Evolutionary conservation across 345 rosid species (phyloP), one percentile per base, ranked within the genome.

Genomic region (Kandelia obovata): DNA sequence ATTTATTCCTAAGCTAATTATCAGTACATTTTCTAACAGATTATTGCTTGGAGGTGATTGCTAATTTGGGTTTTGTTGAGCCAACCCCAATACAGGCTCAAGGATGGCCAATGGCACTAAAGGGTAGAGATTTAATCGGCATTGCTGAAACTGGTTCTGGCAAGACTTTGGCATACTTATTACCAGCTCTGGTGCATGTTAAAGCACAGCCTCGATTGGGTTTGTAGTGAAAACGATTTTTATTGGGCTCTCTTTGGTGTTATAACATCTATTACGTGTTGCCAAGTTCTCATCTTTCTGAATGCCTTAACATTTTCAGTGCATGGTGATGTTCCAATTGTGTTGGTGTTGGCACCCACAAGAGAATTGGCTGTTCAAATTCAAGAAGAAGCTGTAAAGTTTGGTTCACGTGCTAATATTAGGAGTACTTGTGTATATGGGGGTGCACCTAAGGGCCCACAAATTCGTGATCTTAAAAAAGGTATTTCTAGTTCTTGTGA

Each of bases 111-210:
- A 90, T 95, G 99, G 99, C 98, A 39, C 79, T 95, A 39, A 92
- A 92, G 87, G 96, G 96, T 74, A 90, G 93, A 71, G 98, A 92
- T 82, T 69, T 95, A 61, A 77, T 95, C 65, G 99, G 98, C 30
- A 95, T 95, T 72, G 98, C 98, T 7, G 99, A 92, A 88, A 92
- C 98, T 30, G 99, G 98, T 65, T 94, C 99, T 71, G 99, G 99
- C 43, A 94, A 94, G 86, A 94, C 99, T 15, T 73, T 92, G 86
- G 95, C 99, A 11, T 95, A 92, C 84, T 73, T 95, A 75, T 81
- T 95, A 61, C 99, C 99, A 11, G 97, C 97, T 25, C 71, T 95
- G 81, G 93, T 95, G 34, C 99, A 95, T 82, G 88, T 95, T 23
- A 82, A 77, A 62, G 96, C 97, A 0, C 99, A 95, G 69, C 99